A percentile compares a stretch with the other conserved stretches of the same genome.
Conservation (phyloP, 2,329 filamentous ascomycete genomes). For the Clarireedia sp. region DNA sequence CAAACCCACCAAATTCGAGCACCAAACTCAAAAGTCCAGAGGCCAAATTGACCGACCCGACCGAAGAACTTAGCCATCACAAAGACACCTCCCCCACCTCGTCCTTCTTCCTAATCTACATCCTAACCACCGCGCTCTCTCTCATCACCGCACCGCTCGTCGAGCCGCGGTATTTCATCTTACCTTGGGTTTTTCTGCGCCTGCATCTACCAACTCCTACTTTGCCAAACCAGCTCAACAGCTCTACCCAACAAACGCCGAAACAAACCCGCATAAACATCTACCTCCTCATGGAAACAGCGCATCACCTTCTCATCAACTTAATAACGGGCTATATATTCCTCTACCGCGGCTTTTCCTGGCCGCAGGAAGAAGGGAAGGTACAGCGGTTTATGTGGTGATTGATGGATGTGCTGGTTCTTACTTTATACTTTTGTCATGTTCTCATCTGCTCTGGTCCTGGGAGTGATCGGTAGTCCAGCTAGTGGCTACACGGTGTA, state of each 20-base stretch:
- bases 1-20: not conserved
- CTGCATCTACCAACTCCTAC: conserved; percentile 68
- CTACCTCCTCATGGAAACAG: conserved; percentile 48
- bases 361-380: conserved; percentile 41
- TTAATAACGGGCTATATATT: conserved; percentile 62
- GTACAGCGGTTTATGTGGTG: conserved; percentile 81
- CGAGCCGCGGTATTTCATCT: conserved; percentile 91
- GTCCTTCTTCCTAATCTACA: conserved; percentile 47
- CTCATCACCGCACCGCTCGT: conserved; percentile 85
- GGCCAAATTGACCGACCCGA: too few species aligned
- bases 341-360: conserved; percentile 58
- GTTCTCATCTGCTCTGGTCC: not conserved
- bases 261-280: conserved; percentile 10
- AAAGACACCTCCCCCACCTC: conserved; percentile 24
- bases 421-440: not conserved
- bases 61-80: not conserved
- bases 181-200: conserved; percentile 91
- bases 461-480: not conserved
- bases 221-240: conserved; percentile 27
- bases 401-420: not conserved
- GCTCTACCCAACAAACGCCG: conserved; percentile 27
- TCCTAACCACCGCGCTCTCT: conserved; percentile 66
- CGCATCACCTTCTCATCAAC: conserved; percentile 63
- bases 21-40: not conserved
- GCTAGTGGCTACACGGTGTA: too few species aligned